Base-by-base conservation (phyloP, 2,329 filamentous ascomycete genomes). In the Monilinia aucupariae region DNA sequence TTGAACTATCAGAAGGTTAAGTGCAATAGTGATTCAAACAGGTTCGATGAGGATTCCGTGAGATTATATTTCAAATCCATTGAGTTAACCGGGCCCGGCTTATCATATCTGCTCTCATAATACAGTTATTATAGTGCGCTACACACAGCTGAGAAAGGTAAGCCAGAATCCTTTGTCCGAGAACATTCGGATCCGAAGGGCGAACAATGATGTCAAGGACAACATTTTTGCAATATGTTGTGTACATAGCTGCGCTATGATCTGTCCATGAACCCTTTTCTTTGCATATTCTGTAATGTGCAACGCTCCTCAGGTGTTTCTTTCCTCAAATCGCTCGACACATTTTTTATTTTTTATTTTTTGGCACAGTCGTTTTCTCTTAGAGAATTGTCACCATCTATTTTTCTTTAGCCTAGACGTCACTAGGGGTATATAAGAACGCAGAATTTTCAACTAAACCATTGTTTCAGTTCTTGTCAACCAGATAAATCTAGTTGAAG, bases 191-290 rank as follows among this genome's bases (percentile, higher is more conserved):
- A 56, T 47, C 54, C 54, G 54, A 56, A 56, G 41, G 27, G 30
- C 32, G 25, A 20, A 47, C 13, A 34, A 34, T 54, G 37, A 54
- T 54, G 52, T 54, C 22, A 54, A 41, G 15, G 15, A 27, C 51
- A 54, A 41, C n/a, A 22, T 22, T 22, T 34, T 27, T 45, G 20
- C n/a, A 20, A 56, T 30, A 45, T 45, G 12, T 34, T 56, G 41
- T 56, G 54, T 47, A 34, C 43, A 56, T 56, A 56, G 54, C 41
- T 56, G 54, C 41, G 22, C 54, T 22, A 56, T 47, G 41, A 34
- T 27, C 34, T 34, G n/a, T 56, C 12, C 41, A 47, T 56, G 7
- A 30, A 34, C 27, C 20, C 12, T 22, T 56, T 45, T 45, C 25
- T 45, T 56, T 45, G 12, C 53, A 45, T 45, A 12, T 22, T 22